Conservation (phyloP, 352 stramenopile genomes). For the Globisporangium spinosum region DNA sequence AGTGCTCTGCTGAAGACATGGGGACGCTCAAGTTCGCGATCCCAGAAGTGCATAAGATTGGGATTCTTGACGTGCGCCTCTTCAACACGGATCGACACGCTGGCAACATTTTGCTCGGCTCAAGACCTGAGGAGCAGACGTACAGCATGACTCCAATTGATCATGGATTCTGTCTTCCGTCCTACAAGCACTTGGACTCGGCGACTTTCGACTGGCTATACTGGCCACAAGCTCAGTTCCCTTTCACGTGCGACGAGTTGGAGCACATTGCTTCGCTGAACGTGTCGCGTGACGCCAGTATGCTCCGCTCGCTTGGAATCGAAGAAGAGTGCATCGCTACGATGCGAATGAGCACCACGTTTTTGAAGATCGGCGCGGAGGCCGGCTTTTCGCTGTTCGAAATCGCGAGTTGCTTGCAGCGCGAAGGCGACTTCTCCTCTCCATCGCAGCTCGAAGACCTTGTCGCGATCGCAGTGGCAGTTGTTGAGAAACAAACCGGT, state of each 20-base stretch:
- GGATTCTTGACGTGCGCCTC: conserved; percentile 82
- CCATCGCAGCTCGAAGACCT: conserved; percentile 78
- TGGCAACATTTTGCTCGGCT: conserved; percentile 79
- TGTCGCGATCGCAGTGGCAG: conserved; percentile 37
- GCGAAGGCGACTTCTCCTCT: conserved; percentile 72
- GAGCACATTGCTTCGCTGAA: conserved; percentile 77
- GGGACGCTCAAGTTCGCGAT: conserved; percentile 83
- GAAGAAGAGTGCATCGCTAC: conserved; percentile 80
- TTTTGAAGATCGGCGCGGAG: conserved; percentile 75
- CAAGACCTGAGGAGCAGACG: conserved; percentile 48
- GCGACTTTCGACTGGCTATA: conserved; percentile 87
- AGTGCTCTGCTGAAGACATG: conserved; percentile 87
- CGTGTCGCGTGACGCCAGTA: conserved; percentile 41
- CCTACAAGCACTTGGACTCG: conserved; percentile 74
- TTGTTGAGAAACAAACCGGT: conserved; percentile 28
- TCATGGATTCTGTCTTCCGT: conserved; percentile 85
- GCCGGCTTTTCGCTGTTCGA: conserved; percentile 84
- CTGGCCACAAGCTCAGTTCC: conserved; percentile 86
- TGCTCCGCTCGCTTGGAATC: conserved; percentile 67
- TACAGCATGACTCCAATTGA: conserved; percentile 87
- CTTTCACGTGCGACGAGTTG: conserved; percentile 73
- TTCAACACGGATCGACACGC: conserved; percentile 89
- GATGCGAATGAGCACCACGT: conserved; percentile 72
- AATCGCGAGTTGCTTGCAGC: conserved; percentile 76
- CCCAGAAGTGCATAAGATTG: conserved; percentile 87